These are phyloP conservation scores for Solanum chilense DNA, from an alignment of 257 asterid genomes.

Conservation along the genomic window DNA sequence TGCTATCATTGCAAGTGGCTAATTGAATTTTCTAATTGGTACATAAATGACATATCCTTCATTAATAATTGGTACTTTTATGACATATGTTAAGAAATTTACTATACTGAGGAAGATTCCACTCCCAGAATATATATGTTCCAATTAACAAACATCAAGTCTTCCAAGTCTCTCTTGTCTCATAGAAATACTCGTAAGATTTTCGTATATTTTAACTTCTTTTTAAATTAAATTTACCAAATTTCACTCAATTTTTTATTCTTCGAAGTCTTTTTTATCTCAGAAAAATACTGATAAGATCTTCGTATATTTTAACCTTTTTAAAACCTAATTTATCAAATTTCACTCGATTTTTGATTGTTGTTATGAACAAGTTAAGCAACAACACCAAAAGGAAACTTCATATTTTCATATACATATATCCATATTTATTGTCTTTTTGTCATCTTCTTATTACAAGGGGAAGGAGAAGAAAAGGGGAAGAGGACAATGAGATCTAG, in stretches of 20 bases:
- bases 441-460: background rate
- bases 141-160: background rate
- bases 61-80: background rate
- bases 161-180: background rate
- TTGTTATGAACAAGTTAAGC: background rate
- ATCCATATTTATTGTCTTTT: background rate
- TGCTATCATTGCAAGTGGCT: background rate
- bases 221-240: no score
- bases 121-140: background rate
- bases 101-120: background rate
- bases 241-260: background rate
- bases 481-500: background rate
- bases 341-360: background rate
- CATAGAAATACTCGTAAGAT: no score
- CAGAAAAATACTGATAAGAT: no score
- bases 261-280: no score
- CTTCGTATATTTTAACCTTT: no score
- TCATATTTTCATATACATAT: background rate
- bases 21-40: background rate
- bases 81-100: background rate
- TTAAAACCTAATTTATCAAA: no score
- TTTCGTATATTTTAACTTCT: no score
- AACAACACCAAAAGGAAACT: background rate
- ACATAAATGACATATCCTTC: background rate
- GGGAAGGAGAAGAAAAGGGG: background rate